Evolutionary conservation across 805 yeast genomes (phyloP).

Genomic region (Komagataella ulmi): DNA sequence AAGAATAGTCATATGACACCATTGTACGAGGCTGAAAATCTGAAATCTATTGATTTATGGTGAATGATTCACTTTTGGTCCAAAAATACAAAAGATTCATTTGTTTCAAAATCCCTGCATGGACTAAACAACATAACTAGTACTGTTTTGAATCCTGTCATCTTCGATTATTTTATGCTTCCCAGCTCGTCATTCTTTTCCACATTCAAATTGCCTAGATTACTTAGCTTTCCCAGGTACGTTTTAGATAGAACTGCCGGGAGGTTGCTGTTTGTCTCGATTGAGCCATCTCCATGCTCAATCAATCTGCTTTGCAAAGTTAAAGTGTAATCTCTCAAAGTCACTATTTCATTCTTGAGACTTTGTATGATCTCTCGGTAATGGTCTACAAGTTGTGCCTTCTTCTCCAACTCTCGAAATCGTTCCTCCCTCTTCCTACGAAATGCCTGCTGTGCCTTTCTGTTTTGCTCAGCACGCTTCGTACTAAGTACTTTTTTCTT

Average conservation of each 20-base stretch:
- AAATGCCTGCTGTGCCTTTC: conserved; percentile 87
- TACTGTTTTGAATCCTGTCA: not conserved
- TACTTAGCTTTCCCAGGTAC: not conserved
- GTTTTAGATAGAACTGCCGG: not conserved
- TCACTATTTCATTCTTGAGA: conserved; percentile 57
- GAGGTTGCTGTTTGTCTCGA: not conserved
- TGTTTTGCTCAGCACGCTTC: conserved; percentile 84
- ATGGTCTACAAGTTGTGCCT: conserved; percentile 47
- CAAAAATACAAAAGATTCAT: too few relatives aligned
- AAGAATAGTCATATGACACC: too few relatives aligned
- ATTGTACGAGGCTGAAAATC: too few relatives aligned
- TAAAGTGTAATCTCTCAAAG: conserved; percentile 59
- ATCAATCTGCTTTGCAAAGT: conserved; percentile 57
- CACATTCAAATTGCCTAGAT: not conserved
- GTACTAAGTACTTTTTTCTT: conserved; percentile 16
- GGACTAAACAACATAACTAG: too few relatives aligned
- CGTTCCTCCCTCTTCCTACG: conserved; percentile 73
- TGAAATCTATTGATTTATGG: too few relatives aligned
- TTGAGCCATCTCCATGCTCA: conserved; percentile 15
- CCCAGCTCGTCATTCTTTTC: not conserved
- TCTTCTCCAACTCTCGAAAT: conserved; percentile 65
- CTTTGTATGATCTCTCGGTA: conserved; percentile 52
- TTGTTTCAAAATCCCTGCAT: too few relatives aligned
- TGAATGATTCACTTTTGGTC: too few relatives aligned
- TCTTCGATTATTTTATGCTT: too few relatives aligned